Base-by-base conservation (phyloP, 108 stramenopile species). In the Seminavis robusta region DNA sequence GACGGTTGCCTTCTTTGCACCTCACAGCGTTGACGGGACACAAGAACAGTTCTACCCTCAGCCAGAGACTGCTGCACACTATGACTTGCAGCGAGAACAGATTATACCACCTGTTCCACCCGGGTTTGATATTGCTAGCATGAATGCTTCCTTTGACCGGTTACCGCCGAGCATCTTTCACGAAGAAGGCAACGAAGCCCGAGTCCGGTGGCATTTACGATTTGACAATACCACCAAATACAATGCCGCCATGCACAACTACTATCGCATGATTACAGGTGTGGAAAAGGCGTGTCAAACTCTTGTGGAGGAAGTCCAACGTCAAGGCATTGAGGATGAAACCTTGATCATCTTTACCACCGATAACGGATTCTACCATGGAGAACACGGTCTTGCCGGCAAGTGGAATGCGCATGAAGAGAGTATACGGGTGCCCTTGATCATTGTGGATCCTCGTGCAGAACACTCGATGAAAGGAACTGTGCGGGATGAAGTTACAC, bases 331-430 rank as follows among this genome's bases (percentile, higher is more conserved):
- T 1, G 67, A 77, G 36, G 52, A 88, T 21, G 73, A 86, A 31
- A 92, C 90, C 0, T 8, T 92, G 20, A 56, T 92, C 27, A 86
- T 92, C 33, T 92, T 92, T 52, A 85, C 85, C n/a, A 88, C 86
- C 0, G 90, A 92, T 54, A 92, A 92, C 67, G 90, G 90, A 10
- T 80, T 80, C 33, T 77, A 84, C 52, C 86, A 92, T 46, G 56
- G 45, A 16, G 46, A 71, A 51, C 70, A 77, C 29, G 66, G 66
- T 30, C 46, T 72, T 16, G 76, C 68, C 0, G 79, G 67, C 52
- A 80, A 80, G 49, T 80, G 83, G 83, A 87, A 73, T 59, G 81
- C 85, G n/a, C 76, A 80, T 41, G 76, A 91, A 47, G 90, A 92
- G 38, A 67, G 68, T 1, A 82, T 92, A n/a, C 74, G 84, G 8